Base-by-base conservation (phyloP, 768 basidiomycete genomes). In the Termitomyces sp. region DNA sequence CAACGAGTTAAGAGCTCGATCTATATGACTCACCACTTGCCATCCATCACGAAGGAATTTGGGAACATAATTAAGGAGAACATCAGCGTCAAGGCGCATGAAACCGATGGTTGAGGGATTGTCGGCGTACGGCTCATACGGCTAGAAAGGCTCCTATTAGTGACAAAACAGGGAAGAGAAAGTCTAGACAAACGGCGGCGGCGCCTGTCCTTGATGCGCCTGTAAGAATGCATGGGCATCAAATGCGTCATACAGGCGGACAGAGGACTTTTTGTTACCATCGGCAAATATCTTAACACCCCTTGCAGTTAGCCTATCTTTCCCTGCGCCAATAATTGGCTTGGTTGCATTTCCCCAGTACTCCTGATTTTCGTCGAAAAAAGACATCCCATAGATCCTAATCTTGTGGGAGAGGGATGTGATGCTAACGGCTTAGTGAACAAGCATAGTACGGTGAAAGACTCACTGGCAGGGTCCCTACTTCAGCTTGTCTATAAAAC, bases 171-270 rank as follows among this genome's bases (percentile, higher is more conserved):
- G 18, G 57, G 28, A 46, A 47, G 55, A 18, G 6, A 51, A 18
- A 37, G 39, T 28, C 10, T 1, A 29, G 33, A 56, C 26, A 66
- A 77, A 88, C 88, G 42, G 94, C 94, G 46, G 94, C 92, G 45
- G 93, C 94, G 57, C 92, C 88, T n/a, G 88, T 88, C 33, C 94
- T 83, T 37, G 96, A 74, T 31, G 94, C 94, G 56, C 93, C 88
- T 90, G 56, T 59, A 37, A 9, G 13, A 18, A 44, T 26, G 37
- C 29, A 49, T 61, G 16, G 49, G 51, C 54, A 46, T 37, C n/a
- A 48, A 50, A 58, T 20, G 36, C 36, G 29, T 48, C 51, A 59
- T 46, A 44, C 31, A 48, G 22, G 54, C 33, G 37, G 51, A 33
- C 34, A 42, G 16, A 51, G 54, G 34, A 46, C 46, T 55, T 58